Percentiles rank a stretch among this genome's conserved stretches.
phyloP scores from a whole-genome alignment of 108 stramenopile genomes.

The Nitzschia sp. region DNA sequence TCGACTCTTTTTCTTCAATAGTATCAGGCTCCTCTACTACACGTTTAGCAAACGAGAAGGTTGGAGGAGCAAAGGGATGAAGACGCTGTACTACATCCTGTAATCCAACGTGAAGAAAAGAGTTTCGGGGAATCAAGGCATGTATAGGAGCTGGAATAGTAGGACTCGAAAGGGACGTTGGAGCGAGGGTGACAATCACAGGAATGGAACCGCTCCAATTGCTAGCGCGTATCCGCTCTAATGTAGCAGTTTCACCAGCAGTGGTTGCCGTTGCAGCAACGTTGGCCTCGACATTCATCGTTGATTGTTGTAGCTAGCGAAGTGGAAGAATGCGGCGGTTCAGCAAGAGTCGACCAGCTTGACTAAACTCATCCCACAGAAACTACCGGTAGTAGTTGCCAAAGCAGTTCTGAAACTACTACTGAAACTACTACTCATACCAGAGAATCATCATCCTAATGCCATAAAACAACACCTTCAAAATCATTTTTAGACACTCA shows the following conservation, averaged over 20 bases:
- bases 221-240: conserved; percentile 23
- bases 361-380: too few relatives aligned
- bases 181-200: conserved; percentile 57
- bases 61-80: conserved; percentile 62
- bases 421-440: background rate
- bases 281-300: too few relatives aligned
- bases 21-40: conserved; percentile 33
- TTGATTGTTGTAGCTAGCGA: too few relatives aligned
- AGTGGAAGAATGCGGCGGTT: too few relatives aligned
- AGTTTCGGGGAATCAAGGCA: conserved; percentile 58
- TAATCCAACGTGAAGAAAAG: conserved; percentile 72
- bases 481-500: too few relatives aligned
- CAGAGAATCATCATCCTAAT: background rate
- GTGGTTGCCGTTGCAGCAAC: background rate
- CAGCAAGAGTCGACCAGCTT: too few relatives aligned
- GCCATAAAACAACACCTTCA: too few relatives aligned
- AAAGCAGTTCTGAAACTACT: too few relatives aligned
- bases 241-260: background rate
- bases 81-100: conserved; percentile 53
- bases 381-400: too few relatives aligned
- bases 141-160: conserved; percentile 62
- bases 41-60: conserved; percentile 29
- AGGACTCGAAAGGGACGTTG: conserved; percentile 69
- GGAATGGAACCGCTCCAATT: conserved; percentile 77
- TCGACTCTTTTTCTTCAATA: background rate